Base-by-base conservation (phyloP, 108 stramenopile species). In the Seminavis robusta region DNA sequence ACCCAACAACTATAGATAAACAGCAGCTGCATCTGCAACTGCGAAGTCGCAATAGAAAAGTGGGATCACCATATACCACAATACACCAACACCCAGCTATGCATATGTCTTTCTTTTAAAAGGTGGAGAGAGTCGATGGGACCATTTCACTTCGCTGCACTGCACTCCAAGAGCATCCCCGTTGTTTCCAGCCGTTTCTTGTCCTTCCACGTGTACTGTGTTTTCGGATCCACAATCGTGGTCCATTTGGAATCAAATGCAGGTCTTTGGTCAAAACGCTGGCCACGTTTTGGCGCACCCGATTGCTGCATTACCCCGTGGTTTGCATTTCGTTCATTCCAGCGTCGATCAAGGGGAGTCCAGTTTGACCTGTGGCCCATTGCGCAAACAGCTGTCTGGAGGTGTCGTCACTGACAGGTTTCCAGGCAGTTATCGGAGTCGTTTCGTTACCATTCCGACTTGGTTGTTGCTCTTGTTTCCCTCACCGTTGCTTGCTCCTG, bases 281-380 rank as follows among this genome's bases (percentile, higher is more conserved):
- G 13, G 94, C 96, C 34, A 84, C 80, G 60, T 92, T 94, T 48
- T 97, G 94, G 45, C 92, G 80, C 3, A 88, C 94, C 16, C 96
- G 84, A 67, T 95, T 97, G 30, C 84, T 88, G 69, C 86, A 88
- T 67, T 92, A 97, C 7, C 96, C 96, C 23, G 90, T 94, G 6
- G 56, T 41, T 1, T 62, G 27, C 23, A 97, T 65, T 74, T 97
- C 94, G 20, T 85, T 80, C 88, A 95, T 92, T 41, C 80, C 90
- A 39, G 92, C 96, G 65, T 97, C 96, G 33, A 97, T 72, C 20
- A 95, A 43, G 27, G 96, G 96, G 24, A 85, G 49, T 24, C 87
- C 87, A 1, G 96, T 97, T 26, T 46, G 32, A 0, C 95, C 96
- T 20, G 47, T 59, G 7, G 66, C 67, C 90, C 90, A 94, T 38